A percentile compares a stretch with the other conserved stretches of the same genome.
Conservation (phyloP, 2,329 filamentous ascomycete species). For the Amesomyces nigricolor region DNA sequence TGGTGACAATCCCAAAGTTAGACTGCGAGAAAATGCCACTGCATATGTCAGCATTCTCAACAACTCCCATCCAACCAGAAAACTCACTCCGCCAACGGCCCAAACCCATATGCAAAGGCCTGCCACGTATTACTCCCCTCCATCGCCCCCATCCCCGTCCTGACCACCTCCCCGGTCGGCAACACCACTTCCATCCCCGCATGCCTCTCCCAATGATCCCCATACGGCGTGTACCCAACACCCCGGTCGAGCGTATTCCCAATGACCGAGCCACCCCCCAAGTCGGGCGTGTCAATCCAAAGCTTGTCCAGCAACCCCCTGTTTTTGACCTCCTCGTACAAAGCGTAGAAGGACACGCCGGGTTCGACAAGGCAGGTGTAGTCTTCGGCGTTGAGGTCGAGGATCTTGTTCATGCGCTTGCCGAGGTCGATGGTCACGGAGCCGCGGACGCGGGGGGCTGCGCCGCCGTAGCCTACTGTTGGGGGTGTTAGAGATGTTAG, state of each 20-base stretch:
- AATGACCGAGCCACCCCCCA: slow-evolving; percentile 40
- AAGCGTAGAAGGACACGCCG: slow-evolving; percentile 47
- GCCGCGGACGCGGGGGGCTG: slow-evolving; percentile 44
- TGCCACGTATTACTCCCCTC: slow-evolving; percentile 37
- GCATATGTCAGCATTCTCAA: not conserved
- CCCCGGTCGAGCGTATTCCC: slow-evolving; percentile 26
- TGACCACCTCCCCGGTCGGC: slow-evolving; percentile 40
- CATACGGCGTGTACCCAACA: slow-evolving; percentile 34
- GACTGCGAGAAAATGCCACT: slow-evolving; percentile 46
- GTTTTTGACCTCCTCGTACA: slow-evolving; percentile 43
- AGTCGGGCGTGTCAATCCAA: slow-evolving; percentile 40
- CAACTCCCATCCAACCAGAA: too few species aligned
- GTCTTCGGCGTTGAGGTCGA: slow-evolving; percentile 46
- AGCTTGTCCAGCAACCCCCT: slow-evolving; percentile 34
- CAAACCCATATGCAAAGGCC: slow-evolving; percentile 38
- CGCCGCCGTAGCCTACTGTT: slow-evolving; percentile 47
- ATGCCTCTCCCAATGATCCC: slow-evolving; percentile 38
- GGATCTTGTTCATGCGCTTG: slow-evolving; percentile 47
- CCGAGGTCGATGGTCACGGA: slow-evolving; percentile 47
- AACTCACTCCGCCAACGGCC: slow-evolving; percentile 34
- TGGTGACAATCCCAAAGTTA: slow-evolving; percentile 49
- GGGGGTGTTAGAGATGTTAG: not conserved
- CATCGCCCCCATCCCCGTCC: slow-evolving; percentile 46
- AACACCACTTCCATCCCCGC: slow-evolving; percentile 44
- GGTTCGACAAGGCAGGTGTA: slow-evolving; percentile 50